Evolutionary conservation across 225 moss, liverwort and hornwort species (phyloP).

Genomic region (Sphagnum tenellum): DNA sequence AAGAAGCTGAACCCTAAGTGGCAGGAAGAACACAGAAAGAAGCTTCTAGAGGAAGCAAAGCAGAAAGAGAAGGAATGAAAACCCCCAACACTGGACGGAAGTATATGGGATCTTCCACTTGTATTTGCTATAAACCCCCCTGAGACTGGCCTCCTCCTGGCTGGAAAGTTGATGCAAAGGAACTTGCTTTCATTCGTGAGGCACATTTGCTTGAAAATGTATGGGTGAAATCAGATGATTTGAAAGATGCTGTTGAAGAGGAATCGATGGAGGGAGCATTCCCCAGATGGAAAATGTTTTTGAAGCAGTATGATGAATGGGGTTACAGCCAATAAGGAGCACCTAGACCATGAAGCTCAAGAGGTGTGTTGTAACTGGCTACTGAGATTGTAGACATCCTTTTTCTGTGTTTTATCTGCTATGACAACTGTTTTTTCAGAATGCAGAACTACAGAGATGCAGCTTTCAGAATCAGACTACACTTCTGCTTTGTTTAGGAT

Average conservation of each 20-base stretch:
- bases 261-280: slow-evolving; percentile 27
- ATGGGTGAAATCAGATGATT: slow-evolving; percentile 27
- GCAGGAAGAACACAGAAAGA: slow-evolving; percentile 35
- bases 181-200: slow-evolving; percentile 85
- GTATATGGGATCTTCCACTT: slow-evolving; percentile 54
- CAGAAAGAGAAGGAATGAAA: slow-evolving; percentile 31
- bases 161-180: slow-evolving; percentile 89
- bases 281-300: slow-evolving; percentile 74
- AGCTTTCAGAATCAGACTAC: too few relatives aligned
- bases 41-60: slow-evolving; percentile 46
- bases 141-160: slow-evolving; percentile 97
- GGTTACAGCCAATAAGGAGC: slow-evolving; percentile 78
- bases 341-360: slow-evolving; percentile 60
- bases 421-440: too few relatives aligned
- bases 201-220: slow-evolving; percentile 39
- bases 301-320: slow-evolving; percentile 91
- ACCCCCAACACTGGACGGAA: slow-evolving; percentile 41
- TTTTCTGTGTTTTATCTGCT: too few relatives aligned
- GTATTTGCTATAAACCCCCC: slow-evolving; percentile 73
- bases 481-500: too few relatives aligned
- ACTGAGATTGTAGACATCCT: too few relatives aligned
- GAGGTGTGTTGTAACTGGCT: slow-evolving; percentile 30
- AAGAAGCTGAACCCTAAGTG: slow-evolving; percentile 69
- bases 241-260: slow-evolving; percentile 41
- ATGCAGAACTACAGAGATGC: too few relatives aligned